Evolutionary conservation across 208 protist species (phyloP), one percentile per base, ranked within the genome.

Genomic region (Wallacemonas sp.): DNA sequence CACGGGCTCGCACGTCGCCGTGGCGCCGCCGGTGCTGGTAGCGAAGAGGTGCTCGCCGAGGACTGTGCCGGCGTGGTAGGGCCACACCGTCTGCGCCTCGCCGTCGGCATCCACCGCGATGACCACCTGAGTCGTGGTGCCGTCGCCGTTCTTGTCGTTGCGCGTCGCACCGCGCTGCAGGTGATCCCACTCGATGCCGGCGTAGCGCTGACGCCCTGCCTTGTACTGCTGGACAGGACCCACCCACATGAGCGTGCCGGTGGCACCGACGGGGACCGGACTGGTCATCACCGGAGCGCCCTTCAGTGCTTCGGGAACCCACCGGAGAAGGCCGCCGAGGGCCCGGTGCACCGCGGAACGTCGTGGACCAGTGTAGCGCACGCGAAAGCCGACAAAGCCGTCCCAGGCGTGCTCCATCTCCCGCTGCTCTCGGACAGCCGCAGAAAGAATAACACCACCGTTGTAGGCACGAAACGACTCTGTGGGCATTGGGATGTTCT

Each of bases 171-270:
- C 44, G 17, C 42, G 17, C 0, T 68, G 67, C 30, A 68, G 0
- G 41, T 46, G 41, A 19, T 46, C 39, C 82, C 82, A 89, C 70
- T 81, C 78, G 34, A 89, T 72, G 10, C 78, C 82, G 2, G 75
- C 82, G 63, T 69, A 83, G 38, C 78, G 62, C 62, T 75, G 52
- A 30, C 52, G 15, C 26, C 63, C 63, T n/a, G 39, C 62, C 26
- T 58, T 50, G 55, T 66, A 67, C 63, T 78, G 68, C 70, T 81
- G 78, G 52, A 65, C 66, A 24, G 69, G 64, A 6, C 82, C 82
- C 21, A 89, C 65, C 78, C 78, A 89, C 26, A 68, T 67, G 64
- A 89, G 71, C 54, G 64, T 65, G 36, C 75, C 63, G 55, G 57
- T 1, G 26, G 30, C 60, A 33, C 61, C 60, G 15, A 46, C 15